Percentiles rank a stretch among this genome's conserved stretches.
phyloP scores from a whole-genome alignment of 2,329 filamentous ascomycete genomes.

The Aspergillus chevalieri region DNA sequence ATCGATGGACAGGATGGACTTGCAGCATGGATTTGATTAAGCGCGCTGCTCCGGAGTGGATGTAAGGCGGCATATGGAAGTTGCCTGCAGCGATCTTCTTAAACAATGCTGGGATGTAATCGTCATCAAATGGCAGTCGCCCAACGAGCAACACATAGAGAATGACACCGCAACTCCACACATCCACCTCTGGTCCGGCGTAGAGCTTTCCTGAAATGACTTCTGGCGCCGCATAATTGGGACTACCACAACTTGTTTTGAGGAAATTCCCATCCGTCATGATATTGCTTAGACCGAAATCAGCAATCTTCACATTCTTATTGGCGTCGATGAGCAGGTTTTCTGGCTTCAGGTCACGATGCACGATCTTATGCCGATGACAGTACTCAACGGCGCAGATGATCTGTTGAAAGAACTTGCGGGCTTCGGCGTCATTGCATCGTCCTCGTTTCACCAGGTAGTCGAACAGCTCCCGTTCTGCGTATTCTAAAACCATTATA shows the following conservation, averaged over 20 bases:
- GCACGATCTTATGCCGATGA: constrained; percentile 96
- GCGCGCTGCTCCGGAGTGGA: constrained; percentile 67
- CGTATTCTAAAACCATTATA: constrained; percentile 98
- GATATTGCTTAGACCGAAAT: constrained; percentile 97
- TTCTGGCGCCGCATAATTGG: constrained; percentile 95
- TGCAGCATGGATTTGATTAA: constrained; percentile 91
- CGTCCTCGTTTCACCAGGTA: constrained; percentile 93
- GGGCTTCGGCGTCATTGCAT: constrained; percentile 85
- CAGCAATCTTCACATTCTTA: constrained; percentile 97
- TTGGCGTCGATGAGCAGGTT: constrained; percentile 92
- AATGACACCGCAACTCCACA: constrained; percentile 65
- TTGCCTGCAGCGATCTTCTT: constrained; percentile 95
- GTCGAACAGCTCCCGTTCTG: constrained; percentile 92
- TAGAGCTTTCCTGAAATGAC: constrained; percentile 98
- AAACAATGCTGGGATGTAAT: constrained; percentile 95
- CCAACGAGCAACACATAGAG: constrained; percentile 61
- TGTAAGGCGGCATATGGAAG: constrained; percentile 86
- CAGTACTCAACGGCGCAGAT: constrained; percentile 98
- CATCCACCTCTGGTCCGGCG: constrained; percentile 93
- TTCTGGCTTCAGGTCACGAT: constrained; percentile 94
- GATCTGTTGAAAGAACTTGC: constrained; percentile 98
- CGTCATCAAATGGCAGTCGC: constrained; percentile 87
- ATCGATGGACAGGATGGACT: constrained; percentile 88
- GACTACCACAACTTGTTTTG: constrained; percentile 96
- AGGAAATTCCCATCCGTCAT: constrained; percentile 99